Evolutionary conservation across 192 early-diverging fungal species (phyloP), one percentile per base, ranked within the genome.

Genomic region (Linnemannia schmuckeri): DNA sequence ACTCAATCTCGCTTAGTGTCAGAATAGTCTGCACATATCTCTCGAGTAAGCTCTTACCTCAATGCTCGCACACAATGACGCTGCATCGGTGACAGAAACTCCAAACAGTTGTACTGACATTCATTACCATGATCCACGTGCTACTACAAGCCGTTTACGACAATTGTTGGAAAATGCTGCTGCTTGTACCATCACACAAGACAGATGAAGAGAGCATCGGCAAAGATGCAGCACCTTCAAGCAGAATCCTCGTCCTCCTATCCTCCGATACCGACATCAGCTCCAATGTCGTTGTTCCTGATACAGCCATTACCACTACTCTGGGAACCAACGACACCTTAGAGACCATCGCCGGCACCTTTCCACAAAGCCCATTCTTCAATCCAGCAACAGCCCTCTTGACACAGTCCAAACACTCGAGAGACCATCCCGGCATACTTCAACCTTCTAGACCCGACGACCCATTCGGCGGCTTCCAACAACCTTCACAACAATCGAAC

Each of bases 221-320:
- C 22, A 76, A 80, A 22, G 61, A 9, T 41, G 35, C 79, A 0
- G 20, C 37, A 37, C 38, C 55, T 1, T 38, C 30, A 24, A 72
- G 63, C 18, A 75, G 74, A 66, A 79, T 86, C 27, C 74, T 86
- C 2, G 83, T 86, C 18, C 52, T 86, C 47, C 61, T 86, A 2
- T 79, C 83, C 2, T 76, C 78, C n/a, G 75, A 80, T 24, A 86
- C 71, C 7, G 83, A 86, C 47, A 70, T 86, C 35, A 80, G 83
- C 74, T 86, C 83, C 0, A 86, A 76, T 12, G 70, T 86, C 35
- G 47, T 86, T 38, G 78, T 86, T 33, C 79, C 83, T 41, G 83
- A 86, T 13, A 80, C 75, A 3, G 83, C 83, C 69, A 86, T 86
- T 74, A 86, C 78, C 44, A 86, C 74, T 12, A 86, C 79, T 3